Evolutionary conservation across 1,284 basidiomycete species (phyloP), one percentile per base, ranked within the genome.

Genomic region (Tylopilus sp.): DNA sequence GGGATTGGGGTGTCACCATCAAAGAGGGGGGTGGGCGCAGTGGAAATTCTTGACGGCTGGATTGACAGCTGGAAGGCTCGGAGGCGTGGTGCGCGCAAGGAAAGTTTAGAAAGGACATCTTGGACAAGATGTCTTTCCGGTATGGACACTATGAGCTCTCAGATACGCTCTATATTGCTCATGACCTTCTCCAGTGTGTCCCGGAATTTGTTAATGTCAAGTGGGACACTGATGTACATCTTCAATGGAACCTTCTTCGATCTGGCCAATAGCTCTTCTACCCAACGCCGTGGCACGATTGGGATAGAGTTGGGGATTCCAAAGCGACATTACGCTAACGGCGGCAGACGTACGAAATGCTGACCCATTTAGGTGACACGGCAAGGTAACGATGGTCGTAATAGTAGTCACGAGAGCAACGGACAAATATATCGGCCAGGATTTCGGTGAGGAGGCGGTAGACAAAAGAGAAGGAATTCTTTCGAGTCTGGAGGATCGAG

Each of bases 211-310:
- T 41, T 4, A 8, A 5, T 11, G 16, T 4, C 3, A 25, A 3
- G 4, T 6, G 0, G 0, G 3, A 21, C 1, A 3, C 1, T n/a
- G 25, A 30, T 49, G 16, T 39, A 41, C 16, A 68, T 52, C 37
- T 51, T 56, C 13, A 73, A 45, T 1, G 62, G 57, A 6, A 55
- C 59, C 41, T 52, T 56, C 45, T 65, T 70, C 0, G 69, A 72
- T 9, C 70, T 55, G 18, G 48, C 45, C 13, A 72, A 37, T 58
- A 72, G 61, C 39, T 60, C 65, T 23, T 64, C 56, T 12, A 60
- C 61, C 59, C 64, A 66, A 15, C 48, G 44, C 2, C 49, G 59
- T 0, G 53, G 56, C 1, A 36, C 44, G 7, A 63, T 55, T 4
- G 56, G 23, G 6, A 66, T 43, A 34, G 46, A 51, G 10, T 44